Evolutionary conservation across 208 protist species (phyloP), one percentile per base, ranked within the genome.

Genomic region (Leishmania braziliensis): DNA sequence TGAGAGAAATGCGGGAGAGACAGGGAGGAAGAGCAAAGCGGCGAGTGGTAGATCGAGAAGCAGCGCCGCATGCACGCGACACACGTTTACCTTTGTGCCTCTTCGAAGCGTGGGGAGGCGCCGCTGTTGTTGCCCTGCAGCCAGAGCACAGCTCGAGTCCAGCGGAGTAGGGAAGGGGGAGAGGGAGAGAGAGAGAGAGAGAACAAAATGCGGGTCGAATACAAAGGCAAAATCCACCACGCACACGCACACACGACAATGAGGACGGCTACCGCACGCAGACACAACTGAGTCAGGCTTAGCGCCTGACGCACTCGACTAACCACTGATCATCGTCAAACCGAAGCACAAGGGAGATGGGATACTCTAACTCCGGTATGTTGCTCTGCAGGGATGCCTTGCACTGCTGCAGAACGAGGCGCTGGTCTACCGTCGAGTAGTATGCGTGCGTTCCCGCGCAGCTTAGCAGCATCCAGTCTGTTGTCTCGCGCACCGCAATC

Each of bases 401-500:
- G 79, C 91, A 96, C 63, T 92, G 81, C 81, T 93, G 90, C 76
- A 96, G 77, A 36, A 96, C 88, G 16, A 96, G 81, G 6, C 93
- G 84, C 82, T 95, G 84, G 71, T 96, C 93, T 48, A 93, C 86
- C 56, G 89, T 91, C 12, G 89, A 91, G 81, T 95, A 96, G 79
- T 92, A 94, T n/a, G 91, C 85, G 43, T 90, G 86, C 2, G 78
- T 81, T n/a, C 89, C 93, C 16, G 80, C 77, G 72, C 93, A 95
- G 54, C 82, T 89, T 79, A 90, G 92, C 48, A 96, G 81, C 74
- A 95, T 86, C 91, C 93, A 96, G 69, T 96, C 93, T 5, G 93
- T 96, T 5, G 80, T 91, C 80, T 96, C 93, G 29, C 93, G 93
- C 81, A 96, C 93, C 23, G 93, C 93, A 3, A 88, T 96, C 65